Base-by-base conservation (phyloP, 257 asterid species). In the Ajuga chamaepitys region DNA sequence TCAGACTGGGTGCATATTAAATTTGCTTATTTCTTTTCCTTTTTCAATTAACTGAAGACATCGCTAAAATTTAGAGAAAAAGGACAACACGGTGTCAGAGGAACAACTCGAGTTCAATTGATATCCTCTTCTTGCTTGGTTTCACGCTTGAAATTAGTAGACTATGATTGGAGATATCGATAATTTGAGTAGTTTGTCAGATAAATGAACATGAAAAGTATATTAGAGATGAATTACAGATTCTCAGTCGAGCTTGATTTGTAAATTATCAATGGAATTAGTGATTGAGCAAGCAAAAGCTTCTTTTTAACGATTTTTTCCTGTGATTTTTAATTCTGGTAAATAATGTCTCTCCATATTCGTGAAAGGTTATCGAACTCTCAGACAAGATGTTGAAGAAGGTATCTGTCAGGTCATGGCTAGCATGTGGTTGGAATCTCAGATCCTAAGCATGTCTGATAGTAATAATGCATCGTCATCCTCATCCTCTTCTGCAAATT, bases 351-450 rank as follows among this genome's bases (percentile, higher is more conserved):
- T 47, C n/a, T 58, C 52, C 5, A 11, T 59, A 50, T 56, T 45
- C 14, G 10, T 58, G 61, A 53, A 58, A 92, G 98, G 98, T 58
- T 92, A 68, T 72, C 95, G 82, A 73, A 84, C 89, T 35, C 95
- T 89, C 34, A 78, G 88, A 78, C 95, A 88, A 78, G 98, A 92
- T 55, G 87, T 92, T 18, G 98, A 92, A 79, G 98, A 92, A 85
- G 98, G 98, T 14, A 92, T 92, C 51, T 92, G 98, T 65, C 98
- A 92, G 62, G 97, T 92, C 53, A 84, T 92, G 8, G 98, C 97
- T 20, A 87, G 86, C 53, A 82, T 89, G 95, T 89, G 98, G 98
- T 73, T 92, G 71, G 88, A 92, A 70, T 82, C 96, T 55, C 93
- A 89, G 77, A 80, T 86, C 35, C 58, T 66, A 16, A 68, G 80